phyloP scores from a whole-genome alignment of 2,329 filamentous ascomycete species.

The Aureobasidium sp. region DNA sequence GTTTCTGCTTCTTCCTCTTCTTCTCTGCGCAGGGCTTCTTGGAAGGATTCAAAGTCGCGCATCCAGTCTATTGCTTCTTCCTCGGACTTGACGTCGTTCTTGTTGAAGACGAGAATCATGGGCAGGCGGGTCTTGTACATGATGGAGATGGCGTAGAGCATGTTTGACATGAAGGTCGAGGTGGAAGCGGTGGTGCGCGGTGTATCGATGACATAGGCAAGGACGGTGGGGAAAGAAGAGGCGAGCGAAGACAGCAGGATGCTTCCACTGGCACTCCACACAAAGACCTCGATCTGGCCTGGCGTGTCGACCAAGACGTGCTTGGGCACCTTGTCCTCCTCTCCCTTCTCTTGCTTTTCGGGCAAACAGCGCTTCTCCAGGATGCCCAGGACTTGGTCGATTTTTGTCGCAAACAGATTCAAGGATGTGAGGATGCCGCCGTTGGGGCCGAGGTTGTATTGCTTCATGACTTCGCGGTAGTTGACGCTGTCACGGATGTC shows the following conservation, averaged over 20 bases:
- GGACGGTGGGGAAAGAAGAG: constrained; percentile 89
- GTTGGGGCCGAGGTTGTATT: constrained; percentile 96
- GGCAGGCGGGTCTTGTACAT: constrained; percentile 97
- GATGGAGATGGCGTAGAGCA: constrained; percentile 98
- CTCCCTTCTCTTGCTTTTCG: neutral
- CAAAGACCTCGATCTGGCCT: constrained; percentile 96
- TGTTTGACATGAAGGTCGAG: constrained; percentile 98
- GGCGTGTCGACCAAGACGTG: constrained; percentile 92
- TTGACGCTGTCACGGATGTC: constrained; percentile 98
- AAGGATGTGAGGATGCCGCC: constrained; percentile 91
- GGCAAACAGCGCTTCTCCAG: constrained; percentile 68
- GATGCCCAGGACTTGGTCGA: constrained; percentile 84
- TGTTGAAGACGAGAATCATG: constrained; percentile 99
- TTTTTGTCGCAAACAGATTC: constrained; percentile 95
- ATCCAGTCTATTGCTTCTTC: constrained; percentile 95
- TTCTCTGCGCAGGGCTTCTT: constrained; percentile 71
- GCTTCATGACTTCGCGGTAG: constrained; percentile 99
- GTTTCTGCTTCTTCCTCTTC: constrained; percentile 64
- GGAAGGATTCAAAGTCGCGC: constrained; percentile 97
- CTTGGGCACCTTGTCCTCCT: constrained; percentile 39
- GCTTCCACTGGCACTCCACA: constrained; percentile 92
- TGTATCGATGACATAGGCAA: constrained; percentile 96
- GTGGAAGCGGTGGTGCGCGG: constrained; percentile 82
- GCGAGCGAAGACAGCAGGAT: constrained; percentile 91
- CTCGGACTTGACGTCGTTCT: constrained; percentile 91